Base-by-base conservation (phyloP, 2,329 filamentous ascomycete genomes). In the Exophiala oligosperma region DNA sequence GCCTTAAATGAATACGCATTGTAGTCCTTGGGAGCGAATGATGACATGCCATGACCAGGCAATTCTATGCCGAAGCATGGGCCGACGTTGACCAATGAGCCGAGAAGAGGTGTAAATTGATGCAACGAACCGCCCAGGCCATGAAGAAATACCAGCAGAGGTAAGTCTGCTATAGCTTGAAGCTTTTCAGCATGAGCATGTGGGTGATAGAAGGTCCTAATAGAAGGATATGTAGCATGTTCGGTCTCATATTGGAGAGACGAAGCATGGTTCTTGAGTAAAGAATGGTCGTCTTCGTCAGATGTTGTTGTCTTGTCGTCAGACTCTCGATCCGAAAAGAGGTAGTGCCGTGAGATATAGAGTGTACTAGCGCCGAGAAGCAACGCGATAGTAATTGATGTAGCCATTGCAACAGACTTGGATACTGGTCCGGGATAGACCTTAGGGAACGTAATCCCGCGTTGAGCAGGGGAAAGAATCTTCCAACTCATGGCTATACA, bases 51-150 rank as follows among this genome's bases (percentile, higher is more conserved):
- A 67, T 92, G 96, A 40, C 94, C 94, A 1, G 94, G 93, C 3
- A 97, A 80, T 71, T 99, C 94, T 62, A 97, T 86, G 3, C 91
- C 90, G 40, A 96, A 81, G 71, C 92, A 96, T 49, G 92, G 88
- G 11, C 90, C 91, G 49, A 92, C 79, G 69, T 95, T 91, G 51
- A 89, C 84, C 49, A 99, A 80, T 72, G 90, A 94, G 21, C 85
- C 88, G 14, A 97, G 76, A 4, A 97, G 77, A 29, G 89, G 85
- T 55, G 90, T 83, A 70, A 97, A 97, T 70, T 97, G 94, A 9
- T 91, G 88, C 24, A 92, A 83, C 0, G 91, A 96, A 49, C 94
- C 94, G n/a, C 93, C 94, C 8, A 97, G 81, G 1, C 94, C 94
- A 69, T 97, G 94, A 57, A 97, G 81, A 70, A 95, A 96, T 44